A percentile compares a stretch with the other conserved stretches of the same genome.
Conservation (phyloP, 352 stramenopile species). For the Pythium aquatile region DNA sequence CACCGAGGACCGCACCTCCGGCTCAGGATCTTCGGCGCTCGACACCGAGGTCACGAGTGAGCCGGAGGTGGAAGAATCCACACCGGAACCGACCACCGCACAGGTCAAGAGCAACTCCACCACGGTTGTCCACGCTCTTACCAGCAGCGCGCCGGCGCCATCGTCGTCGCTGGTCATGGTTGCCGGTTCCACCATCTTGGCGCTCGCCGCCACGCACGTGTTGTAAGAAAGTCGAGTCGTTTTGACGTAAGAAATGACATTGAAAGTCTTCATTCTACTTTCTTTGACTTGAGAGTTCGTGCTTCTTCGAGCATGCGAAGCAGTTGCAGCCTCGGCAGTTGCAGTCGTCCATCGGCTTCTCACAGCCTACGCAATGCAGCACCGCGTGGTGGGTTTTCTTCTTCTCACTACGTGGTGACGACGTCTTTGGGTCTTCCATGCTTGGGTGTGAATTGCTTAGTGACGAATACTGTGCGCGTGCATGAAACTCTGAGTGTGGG, state of each 20-base stretch:
- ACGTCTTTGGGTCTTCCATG: background rate
- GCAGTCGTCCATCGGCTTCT: slow-evolving; percentile 23
- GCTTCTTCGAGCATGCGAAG: slow-evolving; percentile 21
- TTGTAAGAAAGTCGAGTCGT: slow-evolving; percentile 13
- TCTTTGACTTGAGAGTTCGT: slow-evolving; percentile 1
- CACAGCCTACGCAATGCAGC: slow-evolving; percentile 17
- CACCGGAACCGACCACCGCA: slow-evolving; percentile 1
- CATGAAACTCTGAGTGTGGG: too few species aligned
- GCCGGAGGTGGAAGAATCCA: background rate
- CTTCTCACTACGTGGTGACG: background rate
- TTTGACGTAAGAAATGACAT: slow-evolving; percentile 6
- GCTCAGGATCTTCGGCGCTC: slow-evolving; percentile 10
- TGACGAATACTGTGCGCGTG: too few species aligned
- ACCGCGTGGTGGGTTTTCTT: background rate
- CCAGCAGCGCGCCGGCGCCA: slow-evolving; percentile 9
- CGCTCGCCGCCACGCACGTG: slow-evolving; percentile 13
- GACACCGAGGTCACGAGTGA: slow-evolving; percentile 2
- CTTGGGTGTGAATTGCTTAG: background rate
- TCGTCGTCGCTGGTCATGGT: slow-evolving; percentile 4
- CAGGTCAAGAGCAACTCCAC: slow-evolving; percentile 23
- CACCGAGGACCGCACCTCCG: background rate
- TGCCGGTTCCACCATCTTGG: slow-evolving; percentile 6
- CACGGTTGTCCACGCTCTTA: slow-evolving; percentile 20
- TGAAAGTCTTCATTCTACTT: background rate
- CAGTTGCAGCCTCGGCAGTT: slow-evolving; percentile 36